These are phyloP conservation scores for Clathrus columnatus DNA, from an alignment of 768 basidiomycete genomes.

Conservation along the genomic window DNA sequence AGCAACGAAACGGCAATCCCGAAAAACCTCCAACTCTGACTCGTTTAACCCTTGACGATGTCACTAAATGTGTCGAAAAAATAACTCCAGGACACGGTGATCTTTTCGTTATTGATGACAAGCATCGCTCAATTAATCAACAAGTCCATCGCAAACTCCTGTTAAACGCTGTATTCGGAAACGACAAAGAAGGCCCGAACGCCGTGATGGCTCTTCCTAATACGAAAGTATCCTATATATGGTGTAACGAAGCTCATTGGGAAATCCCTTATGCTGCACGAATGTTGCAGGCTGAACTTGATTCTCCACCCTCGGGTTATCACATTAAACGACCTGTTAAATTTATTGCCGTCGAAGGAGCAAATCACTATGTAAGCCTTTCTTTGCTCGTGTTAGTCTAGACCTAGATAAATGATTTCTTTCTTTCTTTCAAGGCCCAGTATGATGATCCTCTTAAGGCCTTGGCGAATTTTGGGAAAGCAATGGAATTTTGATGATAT, in stretches of 20 bases:
- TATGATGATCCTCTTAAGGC: constrained; percentile 6
- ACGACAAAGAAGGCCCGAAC: not conserved
- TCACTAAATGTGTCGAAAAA: not conserved
- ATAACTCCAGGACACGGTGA: not conserved
- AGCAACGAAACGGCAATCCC: not conserved
- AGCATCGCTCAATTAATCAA: not conserved
- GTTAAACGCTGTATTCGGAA: constrained; percentile 1
- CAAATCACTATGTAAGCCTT: constrained; percentile 5
- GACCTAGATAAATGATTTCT: not conserved
- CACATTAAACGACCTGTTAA: not conserved
- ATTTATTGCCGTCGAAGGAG: constrained; percentile 6
- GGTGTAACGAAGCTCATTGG: constrained; percentile 5
- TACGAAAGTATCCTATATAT: constrained; percentile 5
- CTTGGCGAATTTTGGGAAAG: not conserved
- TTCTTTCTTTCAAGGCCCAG: not conserved
- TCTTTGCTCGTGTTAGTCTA: not conserved
- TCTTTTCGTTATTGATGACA: not conserved
- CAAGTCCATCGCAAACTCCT: not conserved
- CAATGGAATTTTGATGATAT: not conserved
- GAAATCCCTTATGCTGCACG: not conserved
- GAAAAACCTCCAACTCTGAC: not conserved
- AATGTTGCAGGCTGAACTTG: not conserved
- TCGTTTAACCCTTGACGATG: not conserved
- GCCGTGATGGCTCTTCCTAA: constrained; percentile 4
- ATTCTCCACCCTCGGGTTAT: not conserved